Conservation (phyloP, 805 yeast species). For the Debaryomyces hansenii region DNA sequence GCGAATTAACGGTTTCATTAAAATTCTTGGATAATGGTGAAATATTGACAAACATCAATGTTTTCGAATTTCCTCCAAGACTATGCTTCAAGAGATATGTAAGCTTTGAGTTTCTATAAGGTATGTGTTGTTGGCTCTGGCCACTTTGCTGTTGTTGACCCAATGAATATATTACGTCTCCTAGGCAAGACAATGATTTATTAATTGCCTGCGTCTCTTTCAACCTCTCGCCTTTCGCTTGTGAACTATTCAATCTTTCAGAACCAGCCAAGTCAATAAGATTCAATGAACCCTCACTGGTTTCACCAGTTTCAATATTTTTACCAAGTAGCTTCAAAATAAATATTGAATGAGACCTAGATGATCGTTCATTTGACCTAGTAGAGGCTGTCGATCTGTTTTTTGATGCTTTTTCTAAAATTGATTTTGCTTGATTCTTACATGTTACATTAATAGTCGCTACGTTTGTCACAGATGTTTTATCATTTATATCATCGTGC, state of each 20-base stretch:
- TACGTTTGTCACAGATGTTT: slow-evolving; percentile 63
- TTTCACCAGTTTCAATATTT: slow-evolving; percentile 49
- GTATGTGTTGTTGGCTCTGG: slow-evolving; percentile 49
- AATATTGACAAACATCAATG: slow-evolving; percentile 89
- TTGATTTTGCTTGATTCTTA: slow-evolving; percentile 46
- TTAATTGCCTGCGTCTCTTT: slow-evolving; percentile 89
- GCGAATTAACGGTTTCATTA: slow-evolving; percentile 78
- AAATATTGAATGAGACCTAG: slow-evolving; percentile 88
- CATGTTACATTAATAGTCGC: slow-evolving; percentile 47
- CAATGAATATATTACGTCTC: slow-evolving; percentile 82
- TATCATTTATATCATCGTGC: slow-evolving; percentile 56
- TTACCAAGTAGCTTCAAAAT: slow-evolving; percentile 59
- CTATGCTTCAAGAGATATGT: slow-evolving; percentile 85
- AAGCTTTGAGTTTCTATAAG: slow-evolving; percentile 69
- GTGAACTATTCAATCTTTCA: slow-evolving; percentile 75
- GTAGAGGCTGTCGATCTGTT: slow-evolving; percentile 83
- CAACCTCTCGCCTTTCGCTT: slow-evolving; percentile 75
- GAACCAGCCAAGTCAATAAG: slow-evolving; percentile 93
- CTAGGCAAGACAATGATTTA: slow-evolving; percentile 81
- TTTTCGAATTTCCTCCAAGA: slow-evolving; percentile 80
- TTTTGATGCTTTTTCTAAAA: slow-evolving; percentile 55
- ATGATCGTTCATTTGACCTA: slow-evolving; percentile 75
- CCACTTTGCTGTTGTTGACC: slow-evolving; percentile 35
- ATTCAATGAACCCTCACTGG: slow-evolving; percentile 63
- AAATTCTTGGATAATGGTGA: slow-evolving; percentile 65